Conservation (phyloP, 1,284 basidiomycete species). For the Ustilago curta region DNA sequence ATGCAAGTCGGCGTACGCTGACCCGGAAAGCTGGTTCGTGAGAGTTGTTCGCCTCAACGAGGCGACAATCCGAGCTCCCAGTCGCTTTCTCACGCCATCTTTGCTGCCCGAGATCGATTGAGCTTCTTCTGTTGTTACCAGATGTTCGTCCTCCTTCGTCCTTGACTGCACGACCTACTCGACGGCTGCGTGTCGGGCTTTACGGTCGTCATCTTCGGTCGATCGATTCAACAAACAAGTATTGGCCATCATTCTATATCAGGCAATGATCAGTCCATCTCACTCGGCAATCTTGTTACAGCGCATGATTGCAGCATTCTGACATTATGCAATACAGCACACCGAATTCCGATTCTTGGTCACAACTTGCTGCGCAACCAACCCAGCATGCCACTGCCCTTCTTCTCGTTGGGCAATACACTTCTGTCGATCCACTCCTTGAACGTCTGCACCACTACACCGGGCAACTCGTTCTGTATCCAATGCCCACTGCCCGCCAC, state of each 20-base stretch:
- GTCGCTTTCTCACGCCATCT: not conserved
- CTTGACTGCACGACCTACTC: too few relatives aligned
- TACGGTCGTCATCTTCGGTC: not conserved
- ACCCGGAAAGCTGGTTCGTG: not conserved
- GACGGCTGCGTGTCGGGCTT: not conserved
- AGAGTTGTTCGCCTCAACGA: not conserved
- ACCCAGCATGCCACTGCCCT: constrained; percentile 30
- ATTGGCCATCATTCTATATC: constrained; percentile 5
- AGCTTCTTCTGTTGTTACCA: not conserved
- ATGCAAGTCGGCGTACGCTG: not conserved
- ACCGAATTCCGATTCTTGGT: not conserved
- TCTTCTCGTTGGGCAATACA: constrained; percentile 47
- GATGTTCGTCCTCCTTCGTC: not conserved
- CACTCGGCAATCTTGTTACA: not conserved
- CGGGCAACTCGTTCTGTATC: constrained; percentile 52
- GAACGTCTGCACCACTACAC: constrained; percentile 36
- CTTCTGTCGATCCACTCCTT: constrained; percentile 49
- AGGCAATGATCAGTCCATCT: not conserved
- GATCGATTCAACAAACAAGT: not conserved
- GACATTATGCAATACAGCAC: not conserved
- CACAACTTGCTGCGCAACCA: constrained; percentile 42
- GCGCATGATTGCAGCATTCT: not conserved
- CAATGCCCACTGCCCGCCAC: constrained; percentile 44
- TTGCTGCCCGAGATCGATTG: not conserved
- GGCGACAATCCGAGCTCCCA: too few relatives aligned